Percentiles rank a stretch among this genome's conserved stretches.
phyloP scores from a whole-genome alignment of 2,329 filamentous ascomycete species.

The Exophiala sp. region DNA sequence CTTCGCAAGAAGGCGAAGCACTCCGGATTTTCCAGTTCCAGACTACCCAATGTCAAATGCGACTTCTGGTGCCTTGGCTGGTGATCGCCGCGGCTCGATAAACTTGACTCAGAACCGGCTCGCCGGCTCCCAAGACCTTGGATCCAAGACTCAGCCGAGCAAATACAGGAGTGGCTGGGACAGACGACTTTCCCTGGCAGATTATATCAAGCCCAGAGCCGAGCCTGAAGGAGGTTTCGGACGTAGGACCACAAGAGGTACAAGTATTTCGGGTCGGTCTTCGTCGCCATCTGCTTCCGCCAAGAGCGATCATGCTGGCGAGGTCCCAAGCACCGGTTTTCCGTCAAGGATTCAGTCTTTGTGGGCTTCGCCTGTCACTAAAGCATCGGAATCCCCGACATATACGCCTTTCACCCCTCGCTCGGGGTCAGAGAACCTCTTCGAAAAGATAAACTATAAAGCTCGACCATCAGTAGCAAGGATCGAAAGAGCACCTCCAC shows the following conservation, averaged over 20 bases:
- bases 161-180: not conserved
- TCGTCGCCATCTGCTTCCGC: too few relatives aligned
- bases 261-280: too few relatives aligned
- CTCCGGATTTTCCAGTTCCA: not conserved
- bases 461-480: constrained; percentile 1
- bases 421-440: not conserved
- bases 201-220: not conserved
- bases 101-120: not conserved
- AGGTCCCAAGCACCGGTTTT: too few relatives aligned
- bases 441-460: not conserved
- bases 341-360: too few relatives aligned
- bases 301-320: too few relatives aligned
- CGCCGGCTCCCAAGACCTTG: not conserved
- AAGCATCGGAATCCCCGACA: not conserved
- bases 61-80: not conserved
- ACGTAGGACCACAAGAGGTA: too few relatives aligned
- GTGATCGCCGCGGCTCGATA: not conserved
- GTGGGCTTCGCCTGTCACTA: too few relatives aligned
- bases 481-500: not conserved
- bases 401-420: not conserved
- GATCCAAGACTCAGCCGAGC: not conserved
- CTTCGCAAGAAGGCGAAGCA: not conserved
- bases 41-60: not conserved
- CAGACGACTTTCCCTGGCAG: not conserved
- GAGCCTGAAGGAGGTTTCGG: not conserved